phyloP scores from a whole-genome alignment of 2,329 filamentous ascomycete genomes.

The Trichophyton simii region DNA sequence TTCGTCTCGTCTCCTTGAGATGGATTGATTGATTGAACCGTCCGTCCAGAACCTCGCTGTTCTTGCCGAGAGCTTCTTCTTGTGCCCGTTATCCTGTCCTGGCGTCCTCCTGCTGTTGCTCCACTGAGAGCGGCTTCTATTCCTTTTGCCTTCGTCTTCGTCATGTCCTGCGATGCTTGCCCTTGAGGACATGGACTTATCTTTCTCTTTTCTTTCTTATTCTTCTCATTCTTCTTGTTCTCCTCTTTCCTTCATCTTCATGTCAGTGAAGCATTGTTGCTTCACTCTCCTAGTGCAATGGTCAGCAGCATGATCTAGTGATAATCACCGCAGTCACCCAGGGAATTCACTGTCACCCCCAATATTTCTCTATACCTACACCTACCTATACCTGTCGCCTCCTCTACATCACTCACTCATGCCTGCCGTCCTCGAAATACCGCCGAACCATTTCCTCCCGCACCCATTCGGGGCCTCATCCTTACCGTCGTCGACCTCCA shows the following conservation, averaged over 20 bases:
- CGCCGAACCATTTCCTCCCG: slow-evolving; percentile 4
- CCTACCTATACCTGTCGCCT: not conserved
- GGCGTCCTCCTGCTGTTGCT: not conserved
- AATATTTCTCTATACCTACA: not conserved
- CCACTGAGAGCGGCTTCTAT: not conserved
- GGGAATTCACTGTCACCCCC: not conserved
- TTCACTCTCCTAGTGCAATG: not conserved
- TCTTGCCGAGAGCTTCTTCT: slow-evolving; percentile 2
- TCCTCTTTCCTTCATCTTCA: not conserved
- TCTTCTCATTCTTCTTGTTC: not conserved
- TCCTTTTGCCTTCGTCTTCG: slow-evolving; percentile 4
- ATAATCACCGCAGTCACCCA: not conserved
- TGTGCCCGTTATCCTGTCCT: not conserved
- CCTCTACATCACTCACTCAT: not conserved
- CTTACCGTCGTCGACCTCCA: slow-evolving; percentile 35
- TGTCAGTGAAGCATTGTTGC: slow-evolving; percentile 3
- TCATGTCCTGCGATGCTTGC: slow-evolving; percentile 4
- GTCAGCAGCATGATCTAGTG: slow-evolving; percentile 5
- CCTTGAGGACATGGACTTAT: slow-evolving; percentile 2
- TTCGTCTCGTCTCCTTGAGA: not conserved
- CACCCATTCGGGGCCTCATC: not conserved
- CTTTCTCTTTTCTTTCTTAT: not conserved
- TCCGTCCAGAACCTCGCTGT: not conserved
- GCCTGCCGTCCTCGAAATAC: slow-evolving; percentile 6
- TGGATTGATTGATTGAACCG: not conserved